Conservation (phyloP, 192 early-diverging fungal genomes). For the Coemansia guatemalensis region DNA sequence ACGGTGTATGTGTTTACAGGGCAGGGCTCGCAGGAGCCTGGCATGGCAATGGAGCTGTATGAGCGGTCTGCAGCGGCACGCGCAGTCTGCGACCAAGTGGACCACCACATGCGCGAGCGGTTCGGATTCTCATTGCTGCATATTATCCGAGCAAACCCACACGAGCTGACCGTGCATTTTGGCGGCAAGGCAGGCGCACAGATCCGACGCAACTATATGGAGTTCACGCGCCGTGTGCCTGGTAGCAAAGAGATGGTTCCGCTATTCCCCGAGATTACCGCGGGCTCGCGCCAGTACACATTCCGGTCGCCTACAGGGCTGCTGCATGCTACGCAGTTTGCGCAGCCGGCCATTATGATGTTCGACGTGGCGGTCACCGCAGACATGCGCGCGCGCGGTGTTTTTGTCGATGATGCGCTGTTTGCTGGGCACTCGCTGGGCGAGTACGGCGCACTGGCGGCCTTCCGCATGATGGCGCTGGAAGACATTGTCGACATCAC, state of each 20-base stretch:
- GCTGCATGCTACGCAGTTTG: constrained; percentile 93
- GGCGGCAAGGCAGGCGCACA: constrained; percentile 78
- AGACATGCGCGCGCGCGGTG: constrained; percentile 75
- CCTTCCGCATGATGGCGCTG: constrained; percentile 78
- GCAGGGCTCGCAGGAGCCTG: constrained; percentile 92
- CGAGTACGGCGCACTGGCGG: constrained; percentile 89
- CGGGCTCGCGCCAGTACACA: constrained; percentile 70
- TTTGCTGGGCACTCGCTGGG: constrained; percentile 95
- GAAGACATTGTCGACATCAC: constrained; percentile 87
- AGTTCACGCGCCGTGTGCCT: constrained; percentile 15
- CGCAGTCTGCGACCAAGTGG: constrained; percentile 86
- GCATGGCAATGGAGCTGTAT: constrained; percentile 95
- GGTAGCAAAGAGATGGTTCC: constrained; percentile 34
- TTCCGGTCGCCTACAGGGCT: constrained; percentile 83
- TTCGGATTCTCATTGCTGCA: constrained; percentile 92
- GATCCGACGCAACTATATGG: constrained; percentile 81
- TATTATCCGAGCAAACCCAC: constrained; percentile 88
- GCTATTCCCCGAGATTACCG: constrained; percentile 83
- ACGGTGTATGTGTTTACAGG: constrained; percentile 95
- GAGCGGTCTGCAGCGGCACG: constrained; percentile 74
- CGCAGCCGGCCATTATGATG: constrained; percentile 86
- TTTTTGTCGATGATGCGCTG: constrained; percentile 73
- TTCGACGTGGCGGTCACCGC: constrained; percentile 87
- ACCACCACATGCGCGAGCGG: constrained; percentile 75
- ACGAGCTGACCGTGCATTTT: constrained; percentile 84